Evolutionary conservation across 164 flowering plant genomes (phyloP).

Genomic region (Protea cynaroides): DNA sequence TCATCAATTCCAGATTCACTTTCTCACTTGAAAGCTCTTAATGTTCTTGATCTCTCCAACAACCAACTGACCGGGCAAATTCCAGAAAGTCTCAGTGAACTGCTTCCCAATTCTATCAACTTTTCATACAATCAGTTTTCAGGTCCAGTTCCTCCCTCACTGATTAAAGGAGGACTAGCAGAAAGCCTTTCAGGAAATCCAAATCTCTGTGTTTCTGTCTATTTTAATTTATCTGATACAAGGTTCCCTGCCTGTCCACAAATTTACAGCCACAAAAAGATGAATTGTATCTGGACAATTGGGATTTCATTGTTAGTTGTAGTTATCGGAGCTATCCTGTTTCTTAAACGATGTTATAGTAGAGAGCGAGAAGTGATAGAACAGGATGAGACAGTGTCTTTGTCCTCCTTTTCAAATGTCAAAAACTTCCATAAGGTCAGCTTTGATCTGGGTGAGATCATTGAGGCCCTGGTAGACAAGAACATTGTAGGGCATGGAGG

Average conservation of each 20-base stretch:
- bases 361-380: conserved; percentile 33
- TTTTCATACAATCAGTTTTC: conserved; percentile 70
- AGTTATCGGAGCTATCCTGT: conserved; percentile 42
- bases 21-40: conserved; percentile 59
- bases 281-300: conserved; percentile 48
- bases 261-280: conserved; percentile 27
- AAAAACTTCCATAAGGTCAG: conserved; percentile 70
- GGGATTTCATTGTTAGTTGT: conserved; percentile 38
- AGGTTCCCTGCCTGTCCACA: conserved; percentile 51
- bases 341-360: conserved; percentile 40
- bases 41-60: conserved; percentile 79
- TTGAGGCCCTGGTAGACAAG: conserved; percentile 65
- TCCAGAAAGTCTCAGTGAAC: conserved; percentile 53
- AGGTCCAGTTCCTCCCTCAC: conserved; percentile 63
- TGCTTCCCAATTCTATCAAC: conserved; percentile 76
- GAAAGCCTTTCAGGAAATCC: conserved; percentile 87
- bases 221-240: conserved; percentile 27
- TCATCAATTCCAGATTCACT: conserved; percentile 74
- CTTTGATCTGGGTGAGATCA: conserved; percentile 60
- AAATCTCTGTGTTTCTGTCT: conserved; percentile 47
- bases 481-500: conserved; percentile 94
- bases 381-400: conserved; percentile 39
- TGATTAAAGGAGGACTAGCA: conserved; percentile 51
- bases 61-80: conserved; percentile 67
- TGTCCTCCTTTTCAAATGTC: conserved; percentile 54